Evolutionary conservation across 75 land plant genomes (phyloP).

Genomic region (Cupressus sempervirens): DNA sequence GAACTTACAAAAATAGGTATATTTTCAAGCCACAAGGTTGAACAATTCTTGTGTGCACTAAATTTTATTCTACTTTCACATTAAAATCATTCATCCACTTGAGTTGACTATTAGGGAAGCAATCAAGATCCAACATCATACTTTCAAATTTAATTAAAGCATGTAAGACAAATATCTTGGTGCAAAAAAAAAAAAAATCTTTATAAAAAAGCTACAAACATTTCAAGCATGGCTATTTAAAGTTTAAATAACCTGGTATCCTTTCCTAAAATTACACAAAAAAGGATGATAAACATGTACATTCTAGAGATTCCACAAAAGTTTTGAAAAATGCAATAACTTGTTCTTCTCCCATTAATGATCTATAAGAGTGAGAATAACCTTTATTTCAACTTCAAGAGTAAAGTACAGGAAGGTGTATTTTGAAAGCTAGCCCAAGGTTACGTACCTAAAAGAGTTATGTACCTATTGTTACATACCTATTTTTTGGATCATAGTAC

Average conservation of each 20-base stretch:
- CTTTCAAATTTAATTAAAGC: neutral
- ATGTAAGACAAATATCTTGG: neutral
- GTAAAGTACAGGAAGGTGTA: neutral
- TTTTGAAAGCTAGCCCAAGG: neutral
- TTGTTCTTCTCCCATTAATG: neutral
- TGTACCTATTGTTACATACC: too few relatives aligned
- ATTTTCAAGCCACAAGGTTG: neutral
- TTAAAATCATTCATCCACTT: neutral
- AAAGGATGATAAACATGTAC: neutral
- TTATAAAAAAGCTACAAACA: neutral
- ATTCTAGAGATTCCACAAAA: neutral
- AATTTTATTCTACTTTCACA: too few relatives aligned
- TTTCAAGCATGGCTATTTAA: neutral
- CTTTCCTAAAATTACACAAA: neutral
- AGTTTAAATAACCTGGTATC: neutral
- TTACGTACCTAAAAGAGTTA: too few relatives aligned
- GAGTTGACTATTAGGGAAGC: neutral
- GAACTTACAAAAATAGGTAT: neutral
- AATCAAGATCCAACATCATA: neutral
- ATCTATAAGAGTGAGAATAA: neutral
- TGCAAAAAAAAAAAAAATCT: neutral
- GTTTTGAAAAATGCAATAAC: neutral
- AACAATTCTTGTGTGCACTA: neutral
- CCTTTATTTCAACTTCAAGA: neutral
- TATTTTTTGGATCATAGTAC: too few relatives aligned